Evolutionary conservation across 768 basidiomycete genomes (phyloP), one percentile per base, ranked within the genome.

Genomic region (Leccinum barrowsii): DNA sequence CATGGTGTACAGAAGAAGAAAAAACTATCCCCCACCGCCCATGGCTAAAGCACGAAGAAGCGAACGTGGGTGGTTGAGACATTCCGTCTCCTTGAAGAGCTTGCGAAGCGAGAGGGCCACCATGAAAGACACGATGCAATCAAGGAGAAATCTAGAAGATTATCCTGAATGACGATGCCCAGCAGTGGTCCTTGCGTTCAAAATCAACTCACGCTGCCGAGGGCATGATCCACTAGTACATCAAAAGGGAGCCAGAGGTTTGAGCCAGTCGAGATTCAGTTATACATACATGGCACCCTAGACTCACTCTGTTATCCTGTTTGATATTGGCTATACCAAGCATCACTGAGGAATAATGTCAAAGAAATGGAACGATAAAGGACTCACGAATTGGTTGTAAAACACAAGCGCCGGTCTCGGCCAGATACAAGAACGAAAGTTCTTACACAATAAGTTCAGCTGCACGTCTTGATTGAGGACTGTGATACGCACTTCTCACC

Each of bases 21-120:
- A 15, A n/a, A 11, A 48, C 22, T 26, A 24, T 26, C 5, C 32
- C 62, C 63, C 44, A 63, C 62, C 61, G 24, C 59, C 62, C 47
- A 30, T 15, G 5, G 44, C 8, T 4, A 63, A 50, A 11, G 22
- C 2, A 13, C 6, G 24, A 5, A 59, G 19, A 4, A 64, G 50
- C n/a, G n/a, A 11, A 1, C 13, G 5, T n/a, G 62, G 54, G 7
- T 42, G 40, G 4, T 7, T 8, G 40, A 42, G n/a, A n/a, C n/a
- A 8, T 42, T 10, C 8, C 2, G 40, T 42, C 40, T 42, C 40
- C n/a, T 42, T n/a, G 40, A 42, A 42, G 26, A 54, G 35, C 19
- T 32, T 60, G 13, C 13, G 1, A 42, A 63, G 61, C 11, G 62
- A 50, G 32, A 10, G 5, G 8, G 15, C 22, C 11, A 53, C 44